Evolutionary conservation across 345 rosid species (phyloP), one percentile per base, ranked within the genome.

Genomic region (Rhizophora mangle): DNA sequence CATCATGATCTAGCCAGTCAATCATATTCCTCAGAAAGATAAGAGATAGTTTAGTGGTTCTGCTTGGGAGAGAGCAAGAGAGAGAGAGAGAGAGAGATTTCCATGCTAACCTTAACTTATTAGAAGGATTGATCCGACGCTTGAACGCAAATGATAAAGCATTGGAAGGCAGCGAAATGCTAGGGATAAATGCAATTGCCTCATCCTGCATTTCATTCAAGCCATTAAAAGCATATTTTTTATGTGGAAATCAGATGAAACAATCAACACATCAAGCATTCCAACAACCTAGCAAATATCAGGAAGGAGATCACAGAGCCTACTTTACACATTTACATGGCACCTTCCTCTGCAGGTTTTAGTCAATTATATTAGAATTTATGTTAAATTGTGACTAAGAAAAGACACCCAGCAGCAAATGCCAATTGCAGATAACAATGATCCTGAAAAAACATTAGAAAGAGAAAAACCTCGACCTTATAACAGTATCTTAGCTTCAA

Each of bases 111-210:
- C 97, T 92, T 80, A 95, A 74, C 82, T 95, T 95, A 76, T 90
- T 89, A 36, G 88, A 75, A 73, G 93, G 87, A 80, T 81, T 85
- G 74, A 95, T 82, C 59, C 82, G 83, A 54, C 97, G 96, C 80
- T 95, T 95, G 84, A 95, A 87, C 18, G 96, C 97, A 81, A 92
- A 83, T 8, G 99, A 88, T 47, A 86, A 34, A 64, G 96, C 88
- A 73, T 88, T 95, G 16, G 96, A 87, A 76, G 99, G 97, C 76
- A 95, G 82, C 5, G 92, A 88, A 72, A 95, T 83, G 76, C 84
- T 80, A 29, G 99, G 97, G 73, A 87, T 90, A 69, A 92, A 88
- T 16, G 97, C 72, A 83, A 95, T 46, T 53, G 77, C 89, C 37
- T 84, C 94, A 83, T 95, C 99, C 99, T 92, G 88, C 63, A 82